These are phyloP conservation scores for Quercus tomentella DNA, from an alignment of 331 rosid species.

Conservation along the genomic window DNA sequence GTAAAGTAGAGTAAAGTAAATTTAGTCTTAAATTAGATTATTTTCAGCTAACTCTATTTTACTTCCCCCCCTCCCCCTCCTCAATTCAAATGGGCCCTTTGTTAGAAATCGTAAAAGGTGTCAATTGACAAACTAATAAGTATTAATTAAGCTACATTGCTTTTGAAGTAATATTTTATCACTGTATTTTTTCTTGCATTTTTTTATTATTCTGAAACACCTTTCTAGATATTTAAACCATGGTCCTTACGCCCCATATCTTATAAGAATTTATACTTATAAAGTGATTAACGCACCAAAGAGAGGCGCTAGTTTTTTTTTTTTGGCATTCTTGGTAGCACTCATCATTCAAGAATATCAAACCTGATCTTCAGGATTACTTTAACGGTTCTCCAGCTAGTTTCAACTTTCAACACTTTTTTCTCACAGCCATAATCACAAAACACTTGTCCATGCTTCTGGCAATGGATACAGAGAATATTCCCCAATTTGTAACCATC, in stretches of 20 bases:
- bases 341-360: no score
- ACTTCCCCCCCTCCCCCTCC: fast-evolving
- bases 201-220: no score
- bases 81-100: no score
- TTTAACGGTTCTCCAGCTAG: background rate
- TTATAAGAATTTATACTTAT: fast-evolving
- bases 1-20: no score
- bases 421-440: background rate
- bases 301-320: fast-evolving
- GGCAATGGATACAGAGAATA: constrained; percentile 18
- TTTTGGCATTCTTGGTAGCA: no score
- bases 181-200: no score
- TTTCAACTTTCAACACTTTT: background rate
- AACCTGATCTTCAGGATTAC: no score
- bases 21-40: fast-evolving
- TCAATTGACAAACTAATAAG: no score
- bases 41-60: fast-evolving
- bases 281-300: no score
- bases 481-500: constrained; percentile 32
- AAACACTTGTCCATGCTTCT: constrained; percentile 17
- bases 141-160: no score
- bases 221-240: fast-evolving
- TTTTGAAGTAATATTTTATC: no score
- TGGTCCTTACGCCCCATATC: fast-evolving
- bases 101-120: no score